Evolutionary conservation across 208 protist species (phyloP).

Genomic region (Leishmania aethiopica): DNA sequence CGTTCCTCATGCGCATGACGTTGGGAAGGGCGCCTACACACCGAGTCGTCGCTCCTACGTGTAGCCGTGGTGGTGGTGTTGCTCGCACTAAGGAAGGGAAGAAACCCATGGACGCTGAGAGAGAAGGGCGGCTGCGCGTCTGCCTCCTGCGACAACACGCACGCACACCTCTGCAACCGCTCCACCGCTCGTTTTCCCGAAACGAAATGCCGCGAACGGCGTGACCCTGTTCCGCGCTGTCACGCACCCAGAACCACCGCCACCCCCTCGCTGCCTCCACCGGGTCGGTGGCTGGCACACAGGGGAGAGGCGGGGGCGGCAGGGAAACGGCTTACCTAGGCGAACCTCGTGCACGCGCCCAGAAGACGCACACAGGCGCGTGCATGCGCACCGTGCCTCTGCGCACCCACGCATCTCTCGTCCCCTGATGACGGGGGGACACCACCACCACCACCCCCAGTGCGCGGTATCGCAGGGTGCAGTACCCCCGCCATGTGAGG

Average conservation of each 20-base stretch:
- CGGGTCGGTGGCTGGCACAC: neutral
- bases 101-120: neutral
- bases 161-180: neutral
- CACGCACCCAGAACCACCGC: neutral
- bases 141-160: neutral
- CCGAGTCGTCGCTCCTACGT: neutral
- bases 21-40: neutral
- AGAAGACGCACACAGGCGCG: neutral
- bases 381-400: neutral
- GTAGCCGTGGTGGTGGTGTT: neutral
- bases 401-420: neutral
- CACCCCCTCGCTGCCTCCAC: neutral
- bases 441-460: too few species aligned
- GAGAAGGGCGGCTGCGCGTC: neutral
- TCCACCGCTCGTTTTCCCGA: neutral
- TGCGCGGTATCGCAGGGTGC: neutral
- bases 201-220: neutral
- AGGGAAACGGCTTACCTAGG: neutral
- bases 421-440: too few species aligned
- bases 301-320: neutral
- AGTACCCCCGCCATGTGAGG: neutral
- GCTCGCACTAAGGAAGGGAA: neutral
- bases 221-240: neutral
- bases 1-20: neutral
- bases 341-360: too few species aligned